Evolutionary conservation across 208 protist genomes (phyloP).

Genomic region (Trypanosoma lewisi): DNA sequence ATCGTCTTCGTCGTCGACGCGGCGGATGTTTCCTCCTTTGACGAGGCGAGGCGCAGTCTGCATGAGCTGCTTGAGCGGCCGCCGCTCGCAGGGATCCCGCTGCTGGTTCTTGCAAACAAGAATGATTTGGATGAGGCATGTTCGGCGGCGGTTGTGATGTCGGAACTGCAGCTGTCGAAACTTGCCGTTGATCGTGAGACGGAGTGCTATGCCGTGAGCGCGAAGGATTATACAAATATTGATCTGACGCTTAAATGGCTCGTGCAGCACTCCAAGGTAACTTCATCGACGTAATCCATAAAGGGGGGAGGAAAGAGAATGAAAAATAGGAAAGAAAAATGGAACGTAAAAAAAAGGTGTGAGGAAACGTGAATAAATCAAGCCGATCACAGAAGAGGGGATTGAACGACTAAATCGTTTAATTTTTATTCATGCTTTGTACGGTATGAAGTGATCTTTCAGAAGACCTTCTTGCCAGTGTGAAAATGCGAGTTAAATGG

Average conservation of each 20-base stretch:
- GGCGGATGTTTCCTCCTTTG: conserved; percentile 62
- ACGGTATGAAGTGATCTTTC: too few relatives aligned
- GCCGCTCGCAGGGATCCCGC: conserved; percentile 75
- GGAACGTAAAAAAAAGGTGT: neutral
- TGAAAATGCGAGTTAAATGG: too few relatives aligned
- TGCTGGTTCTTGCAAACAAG: conserved; percentile 92
- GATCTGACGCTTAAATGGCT: conserved; percentile 91
- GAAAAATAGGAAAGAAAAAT: neutral
- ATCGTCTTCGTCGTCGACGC: conserved; percentile 93
- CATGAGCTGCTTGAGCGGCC: conserved; percentile 78
- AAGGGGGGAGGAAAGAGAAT: conserved; percentile 4
- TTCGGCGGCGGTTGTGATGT: conserved; percentile 51
- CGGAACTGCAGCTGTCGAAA: conserved; percentile 49
- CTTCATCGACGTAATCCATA: neutral
- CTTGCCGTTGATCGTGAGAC: conserved; percentile 71
- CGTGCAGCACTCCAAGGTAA: conserved; percentile 62
- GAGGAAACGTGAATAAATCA: neutral
- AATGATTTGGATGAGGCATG: conserved; percentile 81
- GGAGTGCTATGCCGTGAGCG: conserved; percentile 86
- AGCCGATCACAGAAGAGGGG: too few relatives aligned
- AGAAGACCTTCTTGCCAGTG: too few relatives aligned
- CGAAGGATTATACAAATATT: conserved; percentile 89
- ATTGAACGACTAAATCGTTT: too few relatives aligned
- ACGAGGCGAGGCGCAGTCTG: conserved; percentile 55
- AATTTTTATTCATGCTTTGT: too few relatives aligned